Evolutionary conservation across 2,329 filamentous ascomycete species (phyloP), one percentile per base, ranked within the genome.

Genomic region (Claviceps sorghi): DNA sequence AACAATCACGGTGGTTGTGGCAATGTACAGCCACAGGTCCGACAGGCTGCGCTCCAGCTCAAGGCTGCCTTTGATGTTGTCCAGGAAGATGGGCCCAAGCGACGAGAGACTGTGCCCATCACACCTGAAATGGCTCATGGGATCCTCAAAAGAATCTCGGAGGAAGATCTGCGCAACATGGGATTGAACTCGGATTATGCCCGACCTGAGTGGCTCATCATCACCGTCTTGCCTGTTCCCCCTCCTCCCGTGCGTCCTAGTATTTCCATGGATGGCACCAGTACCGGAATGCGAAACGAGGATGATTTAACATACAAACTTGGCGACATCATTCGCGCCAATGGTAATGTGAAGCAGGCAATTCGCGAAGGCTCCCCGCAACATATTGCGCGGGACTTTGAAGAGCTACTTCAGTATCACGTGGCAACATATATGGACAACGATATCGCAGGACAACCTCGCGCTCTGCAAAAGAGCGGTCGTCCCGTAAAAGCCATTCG

Each of bases 341-440:
- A 98, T 71, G 85, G 86, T 60, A 96, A 95, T 61, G 90, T 98
- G 53, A 83, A 87, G 59, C 84, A 93, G 60, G 93, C 89, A 55
- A 88, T 95, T 62, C 82, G 87, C 54, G 89, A 96, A 67, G 93
- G 93, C 53, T 90, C 90, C 3, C 89, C 93, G 1, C 83, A 87
- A 57, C 93, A 98, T 69, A 88, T 97, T 58, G 81, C 89, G 17
- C 80, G 83, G 54, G 93, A 98, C 62, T 97, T 96, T 54, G 88
- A 95, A 68, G 82, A 84, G 57, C 73, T 98, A 34, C 75, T 99
- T 40, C 94, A 99, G 65, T 99, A 95, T 65, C 94, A 98, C 64
- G 90, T 98, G 55, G 94, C 94, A 44, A 98, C 94, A 1, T 95
- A 96, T 70, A 98, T 99, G 94, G 93, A 98, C 70, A 99, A 98